These are phyloP conservation scores for Komagataea norvegica DNA, from an alignment of 1,139 yeast species.

Conservation along the genomic window DNA sequence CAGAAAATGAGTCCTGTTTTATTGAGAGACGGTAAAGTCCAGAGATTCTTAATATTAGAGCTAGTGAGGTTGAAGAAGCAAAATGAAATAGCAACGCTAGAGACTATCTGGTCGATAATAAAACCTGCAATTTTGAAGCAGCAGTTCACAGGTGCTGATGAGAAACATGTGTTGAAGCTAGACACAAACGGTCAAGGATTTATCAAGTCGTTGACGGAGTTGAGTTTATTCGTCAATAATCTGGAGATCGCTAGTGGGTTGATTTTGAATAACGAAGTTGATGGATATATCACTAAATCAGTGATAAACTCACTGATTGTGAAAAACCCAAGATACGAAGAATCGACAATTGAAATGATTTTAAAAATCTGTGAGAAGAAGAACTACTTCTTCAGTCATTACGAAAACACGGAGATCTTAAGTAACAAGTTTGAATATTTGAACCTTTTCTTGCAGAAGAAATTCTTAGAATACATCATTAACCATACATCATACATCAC, in stretches of 20 bases:
- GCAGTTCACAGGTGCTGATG: background rate
- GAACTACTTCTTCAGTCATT: conserved; percentile 13
- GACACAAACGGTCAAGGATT: background rate
- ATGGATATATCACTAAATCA: background rate
- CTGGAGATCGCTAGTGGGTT: conserved; percentile 1
- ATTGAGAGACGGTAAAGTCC: conserved; percentile 2
- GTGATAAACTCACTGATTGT: conserved; percentile 14
- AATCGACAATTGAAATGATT: conserved; percentile 15
- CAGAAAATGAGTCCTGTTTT: background rate
- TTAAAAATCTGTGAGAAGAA: conserved; percentile 12
- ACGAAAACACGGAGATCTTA: conserved; percentile 9
- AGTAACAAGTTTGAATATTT: conserved; percentile 3
- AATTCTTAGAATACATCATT: conserved; percentile 4
- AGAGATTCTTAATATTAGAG: conserved; percentile 8
- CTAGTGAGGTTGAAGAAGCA: conserved; percentile 5
- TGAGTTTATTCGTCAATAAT: conserved; percentile 7
- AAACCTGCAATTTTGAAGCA: background rate
- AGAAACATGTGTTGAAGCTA: background rate
- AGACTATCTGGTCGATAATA: conserved; percentile 1
- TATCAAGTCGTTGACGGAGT: conserved; percentile 1
- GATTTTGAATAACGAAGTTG: conserved; percentile 1
- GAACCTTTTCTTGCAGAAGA: conserved; percentile 7
- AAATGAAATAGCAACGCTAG: background rate
- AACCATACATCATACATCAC: conserved; percentile 3
- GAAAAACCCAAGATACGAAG: conserved; percentile 21